Base-by-base conservation (phyloP, 139 green algal genomes). In the Auxenochlorella protothecoides region DNA sequence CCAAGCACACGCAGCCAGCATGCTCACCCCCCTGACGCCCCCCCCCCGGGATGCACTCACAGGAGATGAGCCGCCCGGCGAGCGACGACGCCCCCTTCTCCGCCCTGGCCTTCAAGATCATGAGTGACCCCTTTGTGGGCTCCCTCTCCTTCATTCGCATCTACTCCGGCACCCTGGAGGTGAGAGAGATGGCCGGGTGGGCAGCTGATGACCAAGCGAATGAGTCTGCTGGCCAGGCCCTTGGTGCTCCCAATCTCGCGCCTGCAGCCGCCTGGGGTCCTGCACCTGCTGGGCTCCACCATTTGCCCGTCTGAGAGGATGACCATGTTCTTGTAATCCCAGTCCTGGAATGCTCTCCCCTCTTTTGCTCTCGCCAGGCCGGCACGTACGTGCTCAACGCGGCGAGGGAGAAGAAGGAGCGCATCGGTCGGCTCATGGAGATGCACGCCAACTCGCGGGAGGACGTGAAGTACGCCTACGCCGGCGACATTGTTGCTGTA, bases 371-470 rank as follows among this genome's bases (percentile, higher is more conserved):
- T 44, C 27, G 27, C 54, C 68, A 70, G 59, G 80, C 83, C 0
- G 95, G 95, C 66, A 90, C 88, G 5, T 98, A 97, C 78, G 89
- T 85, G 13, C 77, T 91, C 10, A 98, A 97, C 86, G 72, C 84
- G 54, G 90, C 87, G 80, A 98, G 97, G 87, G 89, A 87, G 80
- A 97, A 95, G 83, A 98, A 97, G 87, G 95, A 99, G 87, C 89
- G 95, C 74, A 93, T 99, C 64, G 95, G 95, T 0, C 90, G 95
- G 71, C 81, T 99, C 8, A 86, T 98, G 80, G 81, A 97, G 75
- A 99, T 99, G 95, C 95, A 99, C 81, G 95, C 95, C 72, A 98
- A 99, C 92, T 89, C 85, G 76, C 85, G 95, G 13, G 90, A 98
- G 83, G 95, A 99, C 77, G 83, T 97, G 66, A 97, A 98, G 84